These are phyloP conservation scores for Climacium dendroides DNA, from an alignment of 225 moss, liverwort and hornwort genomes.

Conservation along the genomic window DNA sequence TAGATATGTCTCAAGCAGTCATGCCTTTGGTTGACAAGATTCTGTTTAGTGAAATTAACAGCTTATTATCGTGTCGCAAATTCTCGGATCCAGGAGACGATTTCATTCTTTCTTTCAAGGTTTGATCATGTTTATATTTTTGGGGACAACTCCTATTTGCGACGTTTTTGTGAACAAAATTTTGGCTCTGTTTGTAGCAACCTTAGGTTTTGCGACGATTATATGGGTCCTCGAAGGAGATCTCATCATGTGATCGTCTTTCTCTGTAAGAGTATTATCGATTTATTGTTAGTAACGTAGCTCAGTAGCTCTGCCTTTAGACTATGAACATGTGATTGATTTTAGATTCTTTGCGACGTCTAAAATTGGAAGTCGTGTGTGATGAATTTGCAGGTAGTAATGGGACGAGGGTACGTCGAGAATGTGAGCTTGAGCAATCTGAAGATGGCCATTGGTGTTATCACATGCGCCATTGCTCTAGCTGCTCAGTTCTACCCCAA, in stretches of 20 bases:
- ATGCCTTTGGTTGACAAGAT: background rate
- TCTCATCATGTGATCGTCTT: background rate
- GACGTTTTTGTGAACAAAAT: background rate
- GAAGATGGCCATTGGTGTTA: slow-evolving; percentile 85
- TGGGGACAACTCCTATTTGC: background rate
- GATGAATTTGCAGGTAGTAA: slow-evolving; percentile 49
- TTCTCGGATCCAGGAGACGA: background rate
- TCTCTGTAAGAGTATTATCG: background rate
- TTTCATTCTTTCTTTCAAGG: background rate
- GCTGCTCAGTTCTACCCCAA: slow-evolving; percentile 98
- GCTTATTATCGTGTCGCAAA: background rate
- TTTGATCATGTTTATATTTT: background rate
- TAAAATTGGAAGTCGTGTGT: background rate
- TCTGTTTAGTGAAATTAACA: background rate
- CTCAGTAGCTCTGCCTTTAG: background rate
- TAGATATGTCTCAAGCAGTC: background rate
- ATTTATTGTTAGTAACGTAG: background rate
- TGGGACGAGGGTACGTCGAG: slow-evolving; percentile 79
- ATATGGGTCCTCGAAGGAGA: background rate
- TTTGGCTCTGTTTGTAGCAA: background rate
- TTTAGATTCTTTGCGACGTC: background rate
- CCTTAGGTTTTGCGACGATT: background rate
- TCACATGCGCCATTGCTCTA: slow-evolving; percentile 73
- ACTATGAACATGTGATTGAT: background rate
- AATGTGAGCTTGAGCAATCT: slow-evolving; percentile 88